Evolutionary conservation across 345 rosid genomes (phyloP).

Genomic region (Isatis tinctoria): DNA sequence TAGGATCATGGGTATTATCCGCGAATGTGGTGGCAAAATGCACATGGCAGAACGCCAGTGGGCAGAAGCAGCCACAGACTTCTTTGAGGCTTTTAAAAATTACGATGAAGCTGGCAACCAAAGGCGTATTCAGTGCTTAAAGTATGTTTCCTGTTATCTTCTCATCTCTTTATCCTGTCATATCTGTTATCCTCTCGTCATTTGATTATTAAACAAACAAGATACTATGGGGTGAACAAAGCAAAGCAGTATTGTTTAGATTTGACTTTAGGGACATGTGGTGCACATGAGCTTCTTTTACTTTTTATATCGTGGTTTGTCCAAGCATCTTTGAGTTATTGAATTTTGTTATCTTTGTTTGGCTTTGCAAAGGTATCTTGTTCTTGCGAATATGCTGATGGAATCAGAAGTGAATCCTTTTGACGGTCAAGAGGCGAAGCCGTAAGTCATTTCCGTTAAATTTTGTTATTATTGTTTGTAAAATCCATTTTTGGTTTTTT

Average conservation of each 20-base stretch:
- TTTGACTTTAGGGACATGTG: conserved; percentile 2
- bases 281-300: neutral
- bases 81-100: conserved; percentile 99
- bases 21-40: conserved; percentile 99
- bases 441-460: conserved; percentile 55
- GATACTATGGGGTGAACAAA: neutral
- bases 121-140: conserved; percentile 94
- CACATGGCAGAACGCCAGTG: conserved; percentile 99
- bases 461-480: neutral
- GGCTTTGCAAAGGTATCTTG: conserved; percentile 63
- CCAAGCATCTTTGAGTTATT: neutral
- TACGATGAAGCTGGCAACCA: conserved; percentile 99
- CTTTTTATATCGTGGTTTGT: neutral
- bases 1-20: conserved; percentile 98
- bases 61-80: conserved; percentile 98
- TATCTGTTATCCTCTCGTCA: neutral
- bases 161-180: neutral
- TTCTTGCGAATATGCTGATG: conserved; percentile 99
- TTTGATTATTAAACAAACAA: neutral
- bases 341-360: neutral
- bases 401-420: conserved; percentile 99
- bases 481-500: neutral
- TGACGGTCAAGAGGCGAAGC: conserved; percentile 99
- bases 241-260: neutral
- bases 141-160: conserved; percentile 49